Base-by-base conservation (phyloP, 2,329 filamentous ascomycete species). In the Fusarium globosum region DNA sequence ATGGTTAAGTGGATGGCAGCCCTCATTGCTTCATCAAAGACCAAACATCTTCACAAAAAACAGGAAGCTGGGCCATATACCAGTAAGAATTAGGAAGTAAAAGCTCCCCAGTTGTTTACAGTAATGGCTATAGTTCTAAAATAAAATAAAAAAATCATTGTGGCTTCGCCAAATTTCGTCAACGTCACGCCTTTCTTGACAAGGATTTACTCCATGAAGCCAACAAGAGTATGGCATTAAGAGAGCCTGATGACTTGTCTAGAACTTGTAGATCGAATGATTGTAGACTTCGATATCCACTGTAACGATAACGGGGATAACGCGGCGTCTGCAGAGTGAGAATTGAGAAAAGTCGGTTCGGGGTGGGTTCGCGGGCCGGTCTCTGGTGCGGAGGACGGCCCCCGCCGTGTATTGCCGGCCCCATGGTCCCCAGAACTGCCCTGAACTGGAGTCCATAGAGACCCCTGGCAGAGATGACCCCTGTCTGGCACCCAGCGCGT, bases 401-500 rank as follows among this genome's bases (percentile, higher is more conserved):
- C 61, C 61, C 57, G 56, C 61, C 60, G 56, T 56, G 48, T 67
- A 61, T 70, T 62, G 61, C 65, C 59, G 59, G 60, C 64, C 64
- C 69, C 49, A 68, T 74, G 21, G 67, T 76, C 63, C 69, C 71
- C 61, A 56, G 61, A 75, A 53, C 64, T 45, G 42, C 61, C 71
- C 58, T 71, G 61, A 53, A 68, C 66, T 53, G 46, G 49, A 67
- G 71, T 42, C 73, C 72, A 78, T 71, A 59, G 46, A 65, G 56
- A 66, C 75, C 76, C 76, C 74, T 68, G 76, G 43, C 64, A 62
- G 52, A 52, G 10, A 56, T 26, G 20, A 58, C 61, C 76, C 76
- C 65, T 76, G 74, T 78, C 76, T 78, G 51, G 46, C 76, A 77
- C 74, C 59, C 64, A 57, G 60, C 43, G 41, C 57, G 35, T 39